Base-by-base conservation (phyloP, 805 yeast species). In the Hemisphaericaspora nanyangensis region DNA sequence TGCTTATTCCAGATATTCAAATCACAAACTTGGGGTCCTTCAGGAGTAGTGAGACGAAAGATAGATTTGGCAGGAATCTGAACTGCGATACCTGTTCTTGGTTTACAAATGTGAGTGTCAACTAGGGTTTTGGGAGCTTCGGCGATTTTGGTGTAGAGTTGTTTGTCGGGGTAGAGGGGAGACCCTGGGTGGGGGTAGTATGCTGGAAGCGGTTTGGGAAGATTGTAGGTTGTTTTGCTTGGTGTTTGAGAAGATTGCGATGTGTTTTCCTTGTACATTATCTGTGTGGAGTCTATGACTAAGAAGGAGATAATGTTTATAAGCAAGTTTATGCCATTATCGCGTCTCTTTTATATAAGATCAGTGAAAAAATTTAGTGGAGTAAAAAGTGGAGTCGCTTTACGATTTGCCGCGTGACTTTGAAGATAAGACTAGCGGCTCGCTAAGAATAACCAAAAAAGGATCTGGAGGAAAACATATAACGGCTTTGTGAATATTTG, bases 1-100 rank as follows among this genome's bases (percentile, higher is more conserved):
- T 76, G 68, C 35, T 63, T 63, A 48, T 73, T 75, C 85, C 85
- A 80, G 37, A 77, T 72, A 58, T 80, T 80, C 56, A 80, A 70
- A 51, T 80, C 85, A 50, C 84, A 79, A 15, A 80, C 86, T 55
- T 80, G 86, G 2, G 87, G 82, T 4, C 85, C 85, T 48, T 80
- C 79, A 2, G 84, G 80, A 1, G 84, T 76, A 3, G 78, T 73
- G 39, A 80, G 64, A 29, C 85, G 63, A 43, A 81, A 77, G 22
- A 80, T 71, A 22, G 74, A 66, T 17, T 77, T 79, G 16, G 78
- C 78, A 13, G 82, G 80, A n/a, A 79, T 77, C 44, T 74, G 74
- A 65, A 81, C 77, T 0, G 85, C 82, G 34, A 72, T 64, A 3
- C 81, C 87, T 2, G 80, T 65, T 46, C 85, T 61, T 28, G 79